phyloP scores from a whole-genome alignment of 2,329 filamentous ascomycete species.

The Aspergillus costaricaensis region DNA sequence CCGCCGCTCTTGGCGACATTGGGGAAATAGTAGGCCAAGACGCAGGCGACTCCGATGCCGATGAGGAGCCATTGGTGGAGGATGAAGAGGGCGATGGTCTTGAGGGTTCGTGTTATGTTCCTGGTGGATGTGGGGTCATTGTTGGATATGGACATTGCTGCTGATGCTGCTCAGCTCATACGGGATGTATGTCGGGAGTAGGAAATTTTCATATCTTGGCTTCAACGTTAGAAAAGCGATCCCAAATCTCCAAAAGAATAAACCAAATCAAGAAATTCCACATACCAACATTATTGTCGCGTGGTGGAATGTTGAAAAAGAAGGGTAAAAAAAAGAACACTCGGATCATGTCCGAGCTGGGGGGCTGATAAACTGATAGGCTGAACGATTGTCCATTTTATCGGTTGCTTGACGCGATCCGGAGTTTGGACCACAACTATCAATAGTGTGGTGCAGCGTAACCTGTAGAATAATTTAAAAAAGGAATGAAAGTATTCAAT shows the following conservation, averaged over 20 bases:
- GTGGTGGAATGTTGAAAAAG: background rate
- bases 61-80: constrained; percentile 66
- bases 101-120: constrained; percentile 18
- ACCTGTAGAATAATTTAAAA: no score
- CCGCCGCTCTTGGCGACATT: constrained; percentile 52
- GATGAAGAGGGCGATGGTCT: constrained; percentile 29
- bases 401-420: background rate
- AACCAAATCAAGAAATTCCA: background rate
- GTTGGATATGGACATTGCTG: background rate
- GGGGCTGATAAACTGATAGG: constrained; percentile 9
- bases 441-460: background rate
- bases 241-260: background rate
- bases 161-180: background rate
- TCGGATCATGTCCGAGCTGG: constrained; percentile 15
- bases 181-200: background rate
- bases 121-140: constrained; percentile 1
- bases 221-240: background rate
- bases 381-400: background rate
- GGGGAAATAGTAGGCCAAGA: constrained; percentile 57
- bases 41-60: constrained; percentile 57
- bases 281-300: background rate
- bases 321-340: background rate
- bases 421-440: background rate
- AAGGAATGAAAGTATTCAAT: no score
- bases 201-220: background rate